Percentiles rank a stretch among this genome's conserved stretches.
These are phyloP conservation scores for Trichoderma reesei DNA, from an alignment of 495 filamentous ascomycete genomes.

Conservation along the genomic window DNA sequence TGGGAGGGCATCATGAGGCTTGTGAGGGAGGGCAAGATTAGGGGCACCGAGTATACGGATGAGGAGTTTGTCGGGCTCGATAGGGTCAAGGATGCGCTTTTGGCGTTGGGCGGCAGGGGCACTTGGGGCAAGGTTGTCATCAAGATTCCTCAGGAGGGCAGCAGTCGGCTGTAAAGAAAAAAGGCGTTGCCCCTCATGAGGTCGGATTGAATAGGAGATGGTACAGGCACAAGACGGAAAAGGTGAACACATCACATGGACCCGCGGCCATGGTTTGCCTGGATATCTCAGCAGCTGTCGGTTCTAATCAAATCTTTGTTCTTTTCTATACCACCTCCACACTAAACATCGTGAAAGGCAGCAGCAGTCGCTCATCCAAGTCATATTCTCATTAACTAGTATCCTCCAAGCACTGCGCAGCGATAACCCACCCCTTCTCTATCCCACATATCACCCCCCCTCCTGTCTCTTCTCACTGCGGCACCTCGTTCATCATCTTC, in stretches of 20 bases:
- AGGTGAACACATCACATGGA: background rate
- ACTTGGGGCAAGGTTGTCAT: slow-evolving; percentile 98
- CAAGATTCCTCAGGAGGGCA: slow-evolving; percentile 61
- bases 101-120: slow-evolving; percentile 65
- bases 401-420: too few relatives aligned
- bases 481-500: slow-evolving; percentile 11
- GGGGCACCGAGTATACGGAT: slow-evolving; percentile 71
- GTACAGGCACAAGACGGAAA: background rate
- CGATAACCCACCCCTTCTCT: background rate
- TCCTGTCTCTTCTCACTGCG: background rate
- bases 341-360: too few relatives aligned
- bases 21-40: slow-evolving; percentile 68
- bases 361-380: background rate
- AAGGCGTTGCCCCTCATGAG: too few relatives aligned
- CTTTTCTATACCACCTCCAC: too few relatives aligned
- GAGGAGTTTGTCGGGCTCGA: slow-evolving; percentile 75
- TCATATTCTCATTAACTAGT: slow-evolving; percentile 2
- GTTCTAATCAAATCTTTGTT: background rate
- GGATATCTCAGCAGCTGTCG: background rate
- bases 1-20: slow-evolving; percentile 77
- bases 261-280: too few relatives aligned
- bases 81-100: slow-evolving; percentile 63
- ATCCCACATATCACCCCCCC: background rate
- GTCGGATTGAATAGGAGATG: too few relatives aligned
- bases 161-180: slow-evolving; percentile 37